Base-by-base conservation (phyloP, 306 rosid genomes). In the Quercus engelmannii region DNA sequence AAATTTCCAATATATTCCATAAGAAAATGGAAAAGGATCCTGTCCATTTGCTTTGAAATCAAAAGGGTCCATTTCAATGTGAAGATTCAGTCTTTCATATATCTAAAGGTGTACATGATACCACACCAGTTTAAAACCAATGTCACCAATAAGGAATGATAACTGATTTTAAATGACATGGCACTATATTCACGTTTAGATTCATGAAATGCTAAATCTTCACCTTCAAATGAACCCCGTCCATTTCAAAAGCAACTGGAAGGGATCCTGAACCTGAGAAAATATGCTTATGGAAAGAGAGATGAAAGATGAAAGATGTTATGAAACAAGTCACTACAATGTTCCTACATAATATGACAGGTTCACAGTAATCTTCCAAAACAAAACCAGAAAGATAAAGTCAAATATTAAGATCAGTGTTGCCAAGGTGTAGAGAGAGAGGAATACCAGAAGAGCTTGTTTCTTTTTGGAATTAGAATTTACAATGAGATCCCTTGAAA, bases 401-500 rank as follows among this genome's bases (percentile, higher is more conserved):
- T 74, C 30, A 70, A 57, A 82, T 80, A 75, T 68, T 73, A 69
- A 73, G 79, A 51, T 69, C 65, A 62, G 30, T 49, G 77, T 58
- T 63, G 71, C 69, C 14, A 2, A 69, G 23, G 57, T 70, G 69
- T 55, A 62, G 7, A 83, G 43, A 82, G 69, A 63, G 76, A 81
- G 58, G 73, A 56, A 79, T 93, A 96, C 99, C 99, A 90, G 84
- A 70, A 96, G 96, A 51, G 96, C 93, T 73, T 88, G 97, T 74
- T 96, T 96, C 94, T 88, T 93, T 87, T 90, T 96, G 77, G 98
- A 91, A 89, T 84, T 81, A 72, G 98, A 88, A 86, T 96, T 91
- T 69, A 96, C 98, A 26, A 96, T 87, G 69, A 96, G 92, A 89
- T 96, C 98, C 88, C 99, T 93, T 68, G 99, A 96, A 79, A 93